Evolutionary conservation across 2,329 filamentous ascomycete species (phyloP).

Genomic region (Clathrospora elynae): DNA sequence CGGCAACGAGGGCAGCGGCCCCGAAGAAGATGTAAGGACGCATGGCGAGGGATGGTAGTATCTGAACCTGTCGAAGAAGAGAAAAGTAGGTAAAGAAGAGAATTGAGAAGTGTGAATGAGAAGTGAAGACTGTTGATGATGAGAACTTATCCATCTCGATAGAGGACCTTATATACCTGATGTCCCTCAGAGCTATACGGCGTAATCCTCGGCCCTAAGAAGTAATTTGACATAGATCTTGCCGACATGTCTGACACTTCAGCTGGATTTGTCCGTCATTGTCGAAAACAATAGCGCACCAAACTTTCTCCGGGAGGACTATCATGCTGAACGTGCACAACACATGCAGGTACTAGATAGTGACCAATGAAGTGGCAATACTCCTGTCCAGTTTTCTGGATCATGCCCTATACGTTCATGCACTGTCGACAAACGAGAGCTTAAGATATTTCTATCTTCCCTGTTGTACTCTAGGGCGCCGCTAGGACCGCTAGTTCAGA

Average conservation of each 20-base stretch:
- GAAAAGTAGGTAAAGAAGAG: conserved; percentile 1
- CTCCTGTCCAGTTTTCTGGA: too few species aligned
- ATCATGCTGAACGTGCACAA: conserved; percentile 9
- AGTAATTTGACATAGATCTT: conserved; percentile 11
- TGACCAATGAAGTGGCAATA: too few species aligned
- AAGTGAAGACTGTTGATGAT: conserved; percentile 8
- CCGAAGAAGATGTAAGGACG: conserved; percentile 28
- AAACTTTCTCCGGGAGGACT: conserved; percentile 12
- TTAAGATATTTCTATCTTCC: conserved; percentile 18
- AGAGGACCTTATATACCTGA: conserved; percentile 10
- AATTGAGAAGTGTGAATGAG: conserved; percentile 8
- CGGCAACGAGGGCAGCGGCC: conserved; percentile 29
- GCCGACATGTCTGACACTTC: conserved; percentile 9
- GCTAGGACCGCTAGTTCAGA: conserved; percentile 9
- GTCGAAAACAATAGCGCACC: conserved; percentile 10
- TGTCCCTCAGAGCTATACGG: background rate
- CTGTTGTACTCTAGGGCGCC: conserved; percentile 10
- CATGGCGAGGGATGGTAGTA: conserved; percentile 19
- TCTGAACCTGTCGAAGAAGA: conserved; percentile 3
- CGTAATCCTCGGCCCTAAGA: conserved; percentile 2
- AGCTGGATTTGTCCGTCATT: conserved; percentile 8
- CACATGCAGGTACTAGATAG: conserved; percentile 8
- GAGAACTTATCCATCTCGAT: background rate
- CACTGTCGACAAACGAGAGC: conserved; percentile 16
- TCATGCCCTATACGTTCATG: too few species aligned